Evolutionary conservation across 305 asterid species (phyloP).

Genomic region (Nicotiana rustica): DNA sequence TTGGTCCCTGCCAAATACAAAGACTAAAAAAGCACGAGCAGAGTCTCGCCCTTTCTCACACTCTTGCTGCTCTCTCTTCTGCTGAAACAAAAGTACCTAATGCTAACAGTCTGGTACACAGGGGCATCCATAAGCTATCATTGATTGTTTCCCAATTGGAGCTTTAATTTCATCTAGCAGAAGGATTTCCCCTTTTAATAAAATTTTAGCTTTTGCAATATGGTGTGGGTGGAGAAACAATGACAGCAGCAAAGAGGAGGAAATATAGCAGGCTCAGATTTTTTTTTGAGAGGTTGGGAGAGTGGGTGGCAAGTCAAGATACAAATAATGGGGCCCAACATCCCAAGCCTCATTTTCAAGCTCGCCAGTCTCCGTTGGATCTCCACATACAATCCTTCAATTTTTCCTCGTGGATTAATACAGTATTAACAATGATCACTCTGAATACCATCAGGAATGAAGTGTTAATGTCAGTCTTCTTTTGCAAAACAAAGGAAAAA

Average conservation of each 20-base stretch:
- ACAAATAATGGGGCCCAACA: not conserved
- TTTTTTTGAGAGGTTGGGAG: not conserved
- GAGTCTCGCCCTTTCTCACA: constrained; percentile 1
- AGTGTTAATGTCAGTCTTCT: not conserved
- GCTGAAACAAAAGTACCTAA: not conserved
- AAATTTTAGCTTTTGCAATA: not conserved
- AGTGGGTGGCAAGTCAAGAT: not conserved
- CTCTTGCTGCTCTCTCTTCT: constrained; percentile 7
- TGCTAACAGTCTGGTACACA: not conserved
- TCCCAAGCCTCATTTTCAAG: not conserved
- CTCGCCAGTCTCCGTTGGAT: not conserved
- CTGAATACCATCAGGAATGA: not conserved
- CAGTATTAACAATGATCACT: not conserved
- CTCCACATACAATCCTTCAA: not conserved
- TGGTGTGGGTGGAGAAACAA: not conserved
- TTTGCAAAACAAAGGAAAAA: constrained; percentile 7
- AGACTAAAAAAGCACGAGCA: not conserved
- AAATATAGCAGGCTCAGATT: not conserved
- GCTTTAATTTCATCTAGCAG: not conserved
- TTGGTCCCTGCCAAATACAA: not conserved
- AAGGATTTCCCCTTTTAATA: not conserved
- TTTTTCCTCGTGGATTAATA: constrained; percentile 15
- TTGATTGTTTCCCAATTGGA: not conserved
- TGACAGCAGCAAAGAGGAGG: not conserved
- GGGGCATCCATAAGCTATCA: not conserved